Conservation (phyloP, 306 rosid genomes). For the Prunus mume region DNA sequence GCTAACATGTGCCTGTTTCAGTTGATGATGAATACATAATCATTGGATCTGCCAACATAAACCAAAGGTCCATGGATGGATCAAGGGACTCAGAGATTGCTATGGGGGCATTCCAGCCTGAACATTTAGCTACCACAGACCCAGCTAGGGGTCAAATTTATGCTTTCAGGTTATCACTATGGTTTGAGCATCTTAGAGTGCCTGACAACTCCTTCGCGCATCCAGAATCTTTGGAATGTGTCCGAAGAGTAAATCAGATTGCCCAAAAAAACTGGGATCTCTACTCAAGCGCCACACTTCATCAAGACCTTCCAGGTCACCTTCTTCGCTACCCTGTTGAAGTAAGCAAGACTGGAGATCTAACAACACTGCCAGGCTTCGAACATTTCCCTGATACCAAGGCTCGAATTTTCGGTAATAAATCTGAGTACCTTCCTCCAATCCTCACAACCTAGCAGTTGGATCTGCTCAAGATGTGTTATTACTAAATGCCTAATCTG, state of each 20-base stretch:
- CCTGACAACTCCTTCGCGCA: neutral
- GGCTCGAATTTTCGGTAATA: slow-evolving; percentile 40
- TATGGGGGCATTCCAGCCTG: slow-evolving; percentile 83
- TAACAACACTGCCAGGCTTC: slow-evolving; percentile 24
- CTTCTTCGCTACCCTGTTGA: slow-evolving; percentile 48
- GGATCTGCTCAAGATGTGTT: neutral
- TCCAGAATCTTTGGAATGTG: slow-evolving; percentile 32
- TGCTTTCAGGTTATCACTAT: slow-evolving; percentile 59
- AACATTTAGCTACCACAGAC: slow-evolving; percentile 30
- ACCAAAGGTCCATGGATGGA: slow-evolving; percentile 92
- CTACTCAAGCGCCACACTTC: slow-evolving; percentile 12
- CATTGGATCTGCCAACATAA: slow-evolving; percentile 87
- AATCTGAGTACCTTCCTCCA: slow-evolving; percentile 34
- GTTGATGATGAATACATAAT: slow-evolving; percentile 95
- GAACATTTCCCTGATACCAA: slow-evolving; percentile 50
- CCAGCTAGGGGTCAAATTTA: slow-evolving; percentile 52
- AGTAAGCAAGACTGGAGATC: slow-evolving; percentile 18
- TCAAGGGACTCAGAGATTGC: slow-evolving; percentile 88
- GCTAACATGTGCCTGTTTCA: slow-evolving; percentile 11
- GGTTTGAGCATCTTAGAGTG: slow-evolving; percentile 67
- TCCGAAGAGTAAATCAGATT: slow-evolving; percentile 5
- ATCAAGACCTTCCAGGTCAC: slow-evolving; percentile 26
- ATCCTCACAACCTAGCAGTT: slow-evolving; percentile 39
- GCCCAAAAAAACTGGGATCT: slow-evolving; percentile 30
- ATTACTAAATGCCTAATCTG: neutral